phyloP scores from a whole-genome alignment of 2,329 filamentous ascomycete genomes.

The Cercospora zeae-maydis region DNA sequence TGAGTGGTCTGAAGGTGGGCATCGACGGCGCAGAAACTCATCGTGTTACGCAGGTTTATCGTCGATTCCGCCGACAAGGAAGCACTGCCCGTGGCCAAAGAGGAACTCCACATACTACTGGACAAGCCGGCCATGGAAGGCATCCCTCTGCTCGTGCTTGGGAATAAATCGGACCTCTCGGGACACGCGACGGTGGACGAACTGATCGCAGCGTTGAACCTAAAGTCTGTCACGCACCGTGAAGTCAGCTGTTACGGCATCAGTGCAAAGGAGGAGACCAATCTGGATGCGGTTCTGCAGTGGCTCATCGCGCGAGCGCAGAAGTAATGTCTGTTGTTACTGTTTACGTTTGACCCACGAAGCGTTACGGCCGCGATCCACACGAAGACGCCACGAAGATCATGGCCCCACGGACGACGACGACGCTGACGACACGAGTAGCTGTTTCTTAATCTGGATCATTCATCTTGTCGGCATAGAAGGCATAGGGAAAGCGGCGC shows the following conservation, averaged over 20 bases:
- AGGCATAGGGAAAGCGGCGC: conserved; percentile 24
- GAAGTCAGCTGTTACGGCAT: conserved; percentile 99
- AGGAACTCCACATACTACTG: conserved; percentile 88
- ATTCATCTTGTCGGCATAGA: conserved; percentile 22
- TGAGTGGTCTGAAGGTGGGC: conserved; percentile 40
- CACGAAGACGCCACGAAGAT: conserved; percentile 19
- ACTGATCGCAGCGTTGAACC: conserved; percentile 84
- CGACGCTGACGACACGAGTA: conserved; percentile 7
- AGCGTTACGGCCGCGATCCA: conserved; percentile 22
- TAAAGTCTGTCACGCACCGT: conserved; percentile 83
- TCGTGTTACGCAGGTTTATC: conserved; percentile 63
- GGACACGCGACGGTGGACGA: conserved; percentile 90
- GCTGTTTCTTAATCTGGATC: neutral
- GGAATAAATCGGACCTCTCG: conserved; percentile 95
- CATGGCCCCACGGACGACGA: conserved; percentile 16
- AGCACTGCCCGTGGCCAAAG: conserved; percentile 77
- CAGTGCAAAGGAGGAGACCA: conserved; percentile 97
- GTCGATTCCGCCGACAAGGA: conserved; percentile 88
- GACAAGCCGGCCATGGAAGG: conserved; percentile 78
- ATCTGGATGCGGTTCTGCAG: conserved; percentile 92
- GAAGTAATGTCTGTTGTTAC: conserved; percentile 47
- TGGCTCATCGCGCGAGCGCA: conserved; percentile 91
- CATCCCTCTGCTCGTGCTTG: conserved; percentile 88
- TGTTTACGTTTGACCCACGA: conserved; percentile 18
- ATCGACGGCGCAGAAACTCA: conserved; percentile 1